These are phyloP conservation scores for Scheffersomyces ergatensis DNA, from an alignment of 805 yeast species.

Conservation along the genomic window DNA sequence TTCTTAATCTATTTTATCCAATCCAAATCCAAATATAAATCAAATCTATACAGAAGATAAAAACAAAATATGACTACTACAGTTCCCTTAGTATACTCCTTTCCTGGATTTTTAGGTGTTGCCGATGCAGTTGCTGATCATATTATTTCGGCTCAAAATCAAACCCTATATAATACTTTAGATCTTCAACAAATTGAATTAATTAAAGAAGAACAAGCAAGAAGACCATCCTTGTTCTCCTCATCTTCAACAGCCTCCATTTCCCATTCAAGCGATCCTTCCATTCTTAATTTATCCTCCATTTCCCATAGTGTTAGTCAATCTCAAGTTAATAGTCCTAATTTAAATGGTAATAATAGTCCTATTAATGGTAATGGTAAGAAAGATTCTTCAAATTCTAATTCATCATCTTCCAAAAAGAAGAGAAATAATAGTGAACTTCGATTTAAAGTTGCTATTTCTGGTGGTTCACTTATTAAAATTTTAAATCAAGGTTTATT, in stretches of 20 bases:
- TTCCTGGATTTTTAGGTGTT: slow-evolving; percentile 84
- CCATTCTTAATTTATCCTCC: background rate
- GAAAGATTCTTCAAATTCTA: too few relatives aligned
- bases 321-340: slow-evolving; percentile 6
- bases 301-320: background rate
- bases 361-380: slow-evolving; percentile 16
- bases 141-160: slow-evolving; percentile 83
- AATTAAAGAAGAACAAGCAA: slow-evolving; percentile 23
- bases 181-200: slow-evolving; percentile 30
- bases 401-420: too few relatives aligned
- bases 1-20: too few relatives aligned
- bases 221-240: background rate
- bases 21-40: too few relatives aligned
- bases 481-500: slow-evolving; percentile 85
- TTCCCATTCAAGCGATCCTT: slow-evolving; percentile 5
- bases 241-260: slow-evolving; percentile 6
- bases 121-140: slow-evolving; percentile 98
- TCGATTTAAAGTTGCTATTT: slow-evolving; percentile 84
- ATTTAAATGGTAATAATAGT: slow-evolving; percentile 9
- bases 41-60: too few relatives aligned
- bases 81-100: slow-evolving; percentile 90
- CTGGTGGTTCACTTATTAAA: slow-evolving; percentile 89
- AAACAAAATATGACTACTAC: slow-evolving; percentile 97
- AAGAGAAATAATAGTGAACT: slow-evolving; percentile 55
- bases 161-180: slow-evolving; percentile 50